Evolutionary conservation across 495 filamentous ascomycete genomes (phyloP).

Genomic region (Aspergillus biplanus): DNA sequence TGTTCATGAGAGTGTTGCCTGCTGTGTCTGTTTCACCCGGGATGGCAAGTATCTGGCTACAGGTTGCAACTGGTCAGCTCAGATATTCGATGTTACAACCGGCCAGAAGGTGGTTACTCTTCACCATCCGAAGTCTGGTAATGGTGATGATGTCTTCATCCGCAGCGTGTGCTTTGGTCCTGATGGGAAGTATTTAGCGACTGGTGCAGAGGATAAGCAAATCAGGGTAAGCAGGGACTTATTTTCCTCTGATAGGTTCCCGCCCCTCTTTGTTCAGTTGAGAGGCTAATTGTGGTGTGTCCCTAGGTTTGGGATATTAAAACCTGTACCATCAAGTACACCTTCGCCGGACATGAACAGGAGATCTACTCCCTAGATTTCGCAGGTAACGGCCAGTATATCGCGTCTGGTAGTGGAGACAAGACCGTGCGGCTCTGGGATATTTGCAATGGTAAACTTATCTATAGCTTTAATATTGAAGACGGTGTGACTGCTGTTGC

Average conservation of each 20-base stretch:
- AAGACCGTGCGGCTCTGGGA: constrained; percentile 92
- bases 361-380: constrained; percentile 95
- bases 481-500: constrained; percentile 91
- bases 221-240: constrained; percentile 67
- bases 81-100: constrained; percentile 83
- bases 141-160: constrained; percentile 88
- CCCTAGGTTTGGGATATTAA: constrained; percentile 85
- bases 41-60: constrained; percentile 90
- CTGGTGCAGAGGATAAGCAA: constrained; percentile 88
- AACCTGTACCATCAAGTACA: constrained; percentile 73
- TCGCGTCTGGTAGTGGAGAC: constrained; percentile 87
- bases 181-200: constrained; percentile 85
- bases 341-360: constrained; percentile 85
- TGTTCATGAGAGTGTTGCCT: constrained; percentile 85
- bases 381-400: constrained; percentile 81
- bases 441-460: constrained; percentile 72
- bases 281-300: neutral
- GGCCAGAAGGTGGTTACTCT: constrained; percentile 79
- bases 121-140: constrained; percentile 81
- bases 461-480: constrained; percentile 79
- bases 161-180: constrained; percentile 92
- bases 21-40: constrained; percentile 86
- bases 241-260: neutral
- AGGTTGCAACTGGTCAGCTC: constrained; percentile 85
- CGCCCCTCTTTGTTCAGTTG: neutral